Evolutionary conservation across 768 basidiomycete species (phyloP).

Genomic region (Asterophora parasitica): DNA sequence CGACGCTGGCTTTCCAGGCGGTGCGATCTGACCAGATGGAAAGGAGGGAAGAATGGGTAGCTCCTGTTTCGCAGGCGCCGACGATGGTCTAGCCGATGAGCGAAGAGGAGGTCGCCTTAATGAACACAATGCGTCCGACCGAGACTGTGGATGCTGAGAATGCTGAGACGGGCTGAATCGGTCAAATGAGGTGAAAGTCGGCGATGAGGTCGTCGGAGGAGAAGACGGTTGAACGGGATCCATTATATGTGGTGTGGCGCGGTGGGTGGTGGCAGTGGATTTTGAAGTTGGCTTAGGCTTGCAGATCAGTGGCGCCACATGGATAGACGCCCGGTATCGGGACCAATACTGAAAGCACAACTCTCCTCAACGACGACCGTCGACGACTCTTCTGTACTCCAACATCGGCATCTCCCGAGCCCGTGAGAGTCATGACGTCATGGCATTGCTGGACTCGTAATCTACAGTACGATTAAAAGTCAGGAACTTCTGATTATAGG

Average conservation of each 20-base stretch:
- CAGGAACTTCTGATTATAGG: no score
- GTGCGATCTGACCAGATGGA: slow-evolving; percentile 15
- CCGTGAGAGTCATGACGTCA: slow-evolving; percentile 34
- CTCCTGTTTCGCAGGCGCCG: slow-evolving; percentile 40
- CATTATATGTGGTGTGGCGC: slow-evolving; percentile 1
- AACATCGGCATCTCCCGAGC: slow-evolving; percentile 11
- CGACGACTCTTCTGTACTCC: slow-evolving; percentile 4
- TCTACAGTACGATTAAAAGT: no score
- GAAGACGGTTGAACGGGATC: background rate
- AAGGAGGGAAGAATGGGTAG: slow-evolving; percentile 37
- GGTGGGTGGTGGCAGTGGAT: background rate
- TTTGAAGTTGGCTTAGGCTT: no score
- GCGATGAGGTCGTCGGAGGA: background rate
- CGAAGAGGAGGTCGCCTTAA: slow-evolving; percentile 16
- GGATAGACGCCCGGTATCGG: no score
- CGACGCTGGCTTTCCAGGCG: background rate
- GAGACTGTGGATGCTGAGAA: background rate
- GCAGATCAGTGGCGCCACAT: no score
- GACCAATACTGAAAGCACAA: no score
- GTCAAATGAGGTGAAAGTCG: slow-evolving; percentile 4
- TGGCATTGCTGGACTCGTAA: no score
- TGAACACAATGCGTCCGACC: background rate
- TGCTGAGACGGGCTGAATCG: background rate
- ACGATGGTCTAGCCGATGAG: slow-evolving; percentile 29
- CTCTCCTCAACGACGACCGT: slow-evolving; percentile 9